Conservation (phyloP, 2,329 filamentous ascomycete species). For the Dactylonectria macrodidyma region DNA sequence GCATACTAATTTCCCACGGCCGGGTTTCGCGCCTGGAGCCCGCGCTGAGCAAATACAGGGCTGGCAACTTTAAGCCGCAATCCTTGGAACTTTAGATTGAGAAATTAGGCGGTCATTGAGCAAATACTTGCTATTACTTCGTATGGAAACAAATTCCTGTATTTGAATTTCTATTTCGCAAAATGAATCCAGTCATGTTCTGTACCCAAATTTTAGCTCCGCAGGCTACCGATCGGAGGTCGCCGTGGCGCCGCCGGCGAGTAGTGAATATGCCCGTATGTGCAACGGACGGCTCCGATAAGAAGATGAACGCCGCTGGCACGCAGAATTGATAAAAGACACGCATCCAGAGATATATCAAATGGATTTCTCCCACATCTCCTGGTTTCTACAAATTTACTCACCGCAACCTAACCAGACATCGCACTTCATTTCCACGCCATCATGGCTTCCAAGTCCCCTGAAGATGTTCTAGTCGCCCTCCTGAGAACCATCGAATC, state of each 20-base stretch:
- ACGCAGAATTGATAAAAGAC: neutral
- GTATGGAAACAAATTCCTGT: no score
- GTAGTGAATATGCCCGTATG: neutral
- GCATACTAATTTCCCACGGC: no score
- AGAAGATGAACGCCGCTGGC: neutral
- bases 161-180: no score
- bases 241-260: neutral
- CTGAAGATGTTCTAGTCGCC: conserved; percentile 53
- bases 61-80: no score
- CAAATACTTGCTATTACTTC: no score
- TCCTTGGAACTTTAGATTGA: no score
- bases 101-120: no score
- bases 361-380: neutral
- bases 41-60: no score
- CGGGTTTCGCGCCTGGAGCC: no score
- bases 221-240: conserved; percentile 5
- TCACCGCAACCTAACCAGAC: neutral
- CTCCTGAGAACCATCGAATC: conserved; percentile 61
- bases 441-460: conserved; percentile 13
- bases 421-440: neutral
- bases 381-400: neutral
- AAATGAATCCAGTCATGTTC: no score
- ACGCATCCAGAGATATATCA: neutral
- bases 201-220: neutral
- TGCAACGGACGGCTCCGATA: conserved; percentile 9